Percentiles rank a stretch among this genome's conserved stretches.
Conservation (phyloP, 1,284 basidiomycete genomes). For the Mycena sp. region DNA sequence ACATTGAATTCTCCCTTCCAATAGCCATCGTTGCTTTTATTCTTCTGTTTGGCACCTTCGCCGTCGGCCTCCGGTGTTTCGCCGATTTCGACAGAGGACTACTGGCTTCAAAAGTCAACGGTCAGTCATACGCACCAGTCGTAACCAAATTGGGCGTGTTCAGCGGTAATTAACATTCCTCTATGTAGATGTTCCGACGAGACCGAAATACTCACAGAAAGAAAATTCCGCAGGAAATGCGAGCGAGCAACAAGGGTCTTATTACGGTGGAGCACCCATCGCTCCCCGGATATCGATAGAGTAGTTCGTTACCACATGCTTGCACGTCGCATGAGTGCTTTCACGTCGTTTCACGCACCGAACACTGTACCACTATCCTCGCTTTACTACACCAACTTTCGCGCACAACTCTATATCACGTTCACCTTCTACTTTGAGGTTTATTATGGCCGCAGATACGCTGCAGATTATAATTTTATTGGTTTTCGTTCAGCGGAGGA, state of each 20-base stretch:
- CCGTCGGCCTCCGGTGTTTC: conserved; percentile 80
- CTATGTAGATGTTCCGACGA: conserved; percentile 57
- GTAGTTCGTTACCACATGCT: conserved; percentile 36
- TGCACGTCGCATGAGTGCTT: conserved; percentile 7
- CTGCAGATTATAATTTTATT: not conserved
- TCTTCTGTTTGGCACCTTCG: conserved; percentile 75
- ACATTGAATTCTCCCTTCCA: conserved; percentile 6
- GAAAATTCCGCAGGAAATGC: conserved; percentile 53
- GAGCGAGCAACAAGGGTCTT: conserved; percentile 53
- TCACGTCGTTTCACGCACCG: conserved; percentile 15
- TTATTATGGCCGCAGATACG: not conserved
- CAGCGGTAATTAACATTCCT: conserved; percentile 45
- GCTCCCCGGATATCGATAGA: conserved; percentile 61
- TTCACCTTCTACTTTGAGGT: not conserved
- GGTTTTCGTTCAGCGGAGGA: no score
- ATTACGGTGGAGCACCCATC: conserved; percentile 49
- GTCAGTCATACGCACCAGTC: conserved; percentile 62
- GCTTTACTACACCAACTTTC: conserved; percentile 26
- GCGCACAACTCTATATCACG: not conserved
- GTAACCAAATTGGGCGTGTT: conserved; percentile 37
- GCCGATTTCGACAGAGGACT: conserved; percentile 82
- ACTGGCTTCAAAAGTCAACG: conserved; percentile 71
- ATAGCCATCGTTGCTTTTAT: conserved; percentile 79
- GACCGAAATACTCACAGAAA: conserved; percentile 62
- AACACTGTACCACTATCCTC: conserved; percentile 24